Conservation (phyloP, 495 filamentous ascomycete genomes). For the Ascobolus immersus region DNA sequence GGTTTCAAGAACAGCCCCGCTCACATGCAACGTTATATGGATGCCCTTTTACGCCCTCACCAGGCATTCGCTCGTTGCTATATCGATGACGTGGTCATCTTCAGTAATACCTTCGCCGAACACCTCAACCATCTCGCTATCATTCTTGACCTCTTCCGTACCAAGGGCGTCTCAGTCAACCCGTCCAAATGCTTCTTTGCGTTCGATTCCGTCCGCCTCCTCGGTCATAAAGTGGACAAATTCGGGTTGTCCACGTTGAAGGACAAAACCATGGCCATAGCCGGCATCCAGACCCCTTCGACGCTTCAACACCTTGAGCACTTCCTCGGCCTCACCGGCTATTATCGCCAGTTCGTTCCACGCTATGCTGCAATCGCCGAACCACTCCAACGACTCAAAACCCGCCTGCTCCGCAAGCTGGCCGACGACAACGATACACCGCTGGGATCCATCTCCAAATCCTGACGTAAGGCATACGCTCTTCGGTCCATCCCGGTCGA, state of each 20-base stretch:
- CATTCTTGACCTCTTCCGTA: neutral
- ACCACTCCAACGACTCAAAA: neutral
- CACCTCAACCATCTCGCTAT: neutral
- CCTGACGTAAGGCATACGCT: too few species aligned
- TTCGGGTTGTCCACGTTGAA: slow-evolving; percentile 1
- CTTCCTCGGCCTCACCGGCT: slow-evolving; percentile 1
- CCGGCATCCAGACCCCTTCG: neutral
- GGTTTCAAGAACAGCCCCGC: slow-evolving; percentile 1
- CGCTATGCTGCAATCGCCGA: neutral
- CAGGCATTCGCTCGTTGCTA: slow-evolving; percentile 1
- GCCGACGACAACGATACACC: too few species aligned
- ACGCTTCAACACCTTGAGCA: neutral
- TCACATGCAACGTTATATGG: slow-evolving; percentile 1
- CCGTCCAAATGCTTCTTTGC: neutral
- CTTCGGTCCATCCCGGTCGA: too few species aligned
- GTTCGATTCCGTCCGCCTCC: neutral
- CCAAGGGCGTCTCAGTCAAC: neutral
- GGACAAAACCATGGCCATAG: slow-evolving; percentile 1
- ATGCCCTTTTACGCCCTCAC: neutral
- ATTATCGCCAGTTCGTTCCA: slow-evolving; percentile 1
- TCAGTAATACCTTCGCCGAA: neutral
- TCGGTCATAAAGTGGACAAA: neutral
- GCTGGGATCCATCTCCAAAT: too few species aligned
- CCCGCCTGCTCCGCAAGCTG: too few species aligned
- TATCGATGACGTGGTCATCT: slow-evolving; percentile 1